These are phyloP conservation scores for Aspergillus intermedius DNA, from an alignment of 2,329 filamentous ascomycete species.

Conservation along the genomic window DNA sequence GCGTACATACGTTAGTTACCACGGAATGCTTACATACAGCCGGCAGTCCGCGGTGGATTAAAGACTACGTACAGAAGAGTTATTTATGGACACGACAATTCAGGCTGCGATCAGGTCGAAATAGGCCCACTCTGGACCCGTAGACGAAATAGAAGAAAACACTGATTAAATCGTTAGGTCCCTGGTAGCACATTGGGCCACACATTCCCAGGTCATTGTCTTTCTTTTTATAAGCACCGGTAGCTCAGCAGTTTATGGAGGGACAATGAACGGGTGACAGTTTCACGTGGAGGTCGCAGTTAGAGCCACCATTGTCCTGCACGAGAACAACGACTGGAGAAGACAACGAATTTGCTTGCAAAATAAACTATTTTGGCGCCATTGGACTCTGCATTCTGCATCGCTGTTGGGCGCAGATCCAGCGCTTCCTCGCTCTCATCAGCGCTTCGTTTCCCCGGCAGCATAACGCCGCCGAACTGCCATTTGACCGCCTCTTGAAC, in stretches of 20 bases:
- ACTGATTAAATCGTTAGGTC: neutral
- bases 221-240: neutral
- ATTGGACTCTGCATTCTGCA: neutral
- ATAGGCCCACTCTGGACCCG: neutral
- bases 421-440: neutral
- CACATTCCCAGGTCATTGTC: too few species aligned
- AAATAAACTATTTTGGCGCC: too few species aligned
- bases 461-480: neutral
- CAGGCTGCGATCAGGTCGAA: neutral
- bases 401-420: slow-evolving; percentile 1
- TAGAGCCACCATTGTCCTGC: neutral
- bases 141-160: neutral
- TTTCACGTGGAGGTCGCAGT: neutral
- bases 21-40: too few species aligned
- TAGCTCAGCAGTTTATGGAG: neutral
- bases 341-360: too few species aligned
- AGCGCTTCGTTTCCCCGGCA: slow-evolving; percentile 9
- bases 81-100: neutral
- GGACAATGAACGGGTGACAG: too few species aligned
- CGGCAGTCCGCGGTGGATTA: too few species aligned
- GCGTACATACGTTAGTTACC: too few species aligned
- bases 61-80: neutral
- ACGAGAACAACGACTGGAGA: too few species aligned
- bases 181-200: too few species aligned
- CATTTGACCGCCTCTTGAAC: neutral